Conservation (phyloP, 2,329 filamentous ascomycete genomes). For the Ceratocystis diversiconidia region DNA sequence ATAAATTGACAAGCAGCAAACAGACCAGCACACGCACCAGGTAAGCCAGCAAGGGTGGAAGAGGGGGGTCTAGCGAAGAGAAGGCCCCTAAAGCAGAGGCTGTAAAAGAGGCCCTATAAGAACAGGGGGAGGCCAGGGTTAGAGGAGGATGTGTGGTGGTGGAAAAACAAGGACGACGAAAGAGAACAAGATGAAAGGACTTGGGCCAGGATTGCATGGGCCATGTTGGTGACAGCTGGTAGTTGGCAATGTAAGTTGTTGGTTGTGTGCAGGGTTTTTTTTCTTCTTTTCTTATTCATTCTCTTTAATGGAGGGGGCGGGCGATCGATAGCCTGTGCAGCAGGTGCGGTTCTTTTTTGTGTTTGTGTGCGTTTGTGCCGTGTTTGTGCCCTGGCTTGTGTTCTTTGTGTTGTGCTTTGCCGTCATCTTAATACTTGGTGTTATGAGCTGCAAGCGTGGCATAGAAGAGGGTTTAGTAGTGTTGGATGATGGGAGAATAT, state of each 20-base stretch:
- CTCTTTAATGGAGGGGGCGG: neutral
- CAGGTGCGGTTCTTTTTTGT: neutral
- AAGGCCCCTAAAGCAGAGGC: neutral
- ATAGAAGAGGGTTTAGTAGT: too few species aligned
- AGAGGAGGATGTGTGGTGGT: neutral
- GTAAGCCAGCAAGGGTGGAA: too few species aligned
- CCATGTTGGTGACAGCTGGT: slow-evolving; percentile 8
- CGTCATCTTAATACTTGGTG: neutral
- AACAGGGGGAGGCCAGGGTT: neutral
- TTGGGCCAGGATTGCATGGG: slow-evolving; percentile 4
- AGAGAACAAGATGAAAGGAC: neutral
- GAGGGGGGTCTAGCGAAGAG: neutral
- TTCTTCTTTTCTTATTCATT: too few species aligned
- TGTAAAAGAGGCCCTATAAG: neutral
- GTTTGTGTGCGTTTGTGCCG: neutral
- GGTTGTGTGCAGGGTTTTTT: neutral
- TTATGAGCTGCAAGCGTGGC: neutral
- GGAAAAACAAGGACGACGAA: neutral
- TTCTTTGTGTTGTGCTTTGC: neutral
- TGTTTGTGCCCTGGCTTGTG: neutral
- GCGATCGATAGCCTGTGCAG: neutral
- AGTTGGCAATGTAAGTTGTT: neutral
- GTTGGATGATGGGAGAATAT: too few species aligned
- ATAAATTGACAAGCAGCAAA: neutral
- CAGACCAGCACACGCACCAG: neutral